phyloP scores from a whole-genome alignment of 2,329 filamentous ascomycete genomes.

The Verticillium longisporum region DNA sequence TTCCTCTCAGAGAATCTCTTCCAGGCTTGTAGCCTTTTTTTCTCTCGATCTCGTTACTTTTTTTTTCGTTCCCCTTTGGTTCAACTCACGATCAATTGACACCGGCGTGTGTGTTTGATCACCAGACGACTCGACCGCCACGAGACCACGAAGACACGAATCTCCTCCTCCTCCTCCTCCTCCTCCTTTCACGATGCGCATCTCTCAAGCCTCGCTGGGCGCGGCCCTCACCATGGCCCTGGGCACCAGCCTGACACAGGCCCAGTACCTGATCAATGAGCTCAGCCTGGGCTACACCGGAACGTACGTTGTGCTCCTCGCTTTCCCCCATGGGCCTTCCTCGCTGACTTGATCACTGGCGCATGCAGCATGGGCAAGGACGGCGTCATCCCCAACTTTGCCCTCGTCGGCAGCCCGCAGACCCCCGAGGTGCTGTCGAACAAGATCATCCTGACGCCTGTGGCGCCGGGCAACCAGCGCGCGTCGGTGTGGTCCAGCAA shows the following conservation, averaged over 20 bases:
- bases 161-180: background rate
- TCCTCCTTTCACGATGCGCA: conserved; percentile 34
- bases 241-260: conserved; percentile 43
- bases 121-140: background rate
- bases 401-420: conserved; percentile 47
- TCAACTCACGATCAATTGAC: background rate
- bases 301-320: conserved; percentile 39
- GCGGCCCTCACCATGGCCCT: conserved; percentile 34
- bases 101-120: background rate
- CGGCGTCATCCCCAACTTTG: conserved; percentile 43
- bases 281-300: conserved; percentile 71
- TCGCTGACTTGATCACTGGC: too few relatives aligned
- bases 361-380: conserved; percentile 9
- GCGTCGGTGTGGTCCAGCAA: conserved; percentile 75
- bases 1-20: background rate
- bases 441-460: conserved; percentile 85
- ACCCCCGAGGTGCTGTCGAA: conserved; percentile 69
- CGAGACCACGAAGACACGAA: background rate
- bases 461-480: conserved; percentile 77
- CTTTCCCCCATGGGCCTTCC: background rate
- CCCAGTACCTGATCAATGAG: conserved; percentile 62
- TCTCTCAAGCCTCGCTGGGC: conserved; percentile 11
- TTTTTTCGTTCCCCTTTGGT: background rate
- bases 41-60: background rate
- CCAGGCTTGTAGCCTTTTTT: background rate